Conservation (phyloP, 2,329 filamentous ascomycete species). For the Bipolaris zeicola region DNA sequence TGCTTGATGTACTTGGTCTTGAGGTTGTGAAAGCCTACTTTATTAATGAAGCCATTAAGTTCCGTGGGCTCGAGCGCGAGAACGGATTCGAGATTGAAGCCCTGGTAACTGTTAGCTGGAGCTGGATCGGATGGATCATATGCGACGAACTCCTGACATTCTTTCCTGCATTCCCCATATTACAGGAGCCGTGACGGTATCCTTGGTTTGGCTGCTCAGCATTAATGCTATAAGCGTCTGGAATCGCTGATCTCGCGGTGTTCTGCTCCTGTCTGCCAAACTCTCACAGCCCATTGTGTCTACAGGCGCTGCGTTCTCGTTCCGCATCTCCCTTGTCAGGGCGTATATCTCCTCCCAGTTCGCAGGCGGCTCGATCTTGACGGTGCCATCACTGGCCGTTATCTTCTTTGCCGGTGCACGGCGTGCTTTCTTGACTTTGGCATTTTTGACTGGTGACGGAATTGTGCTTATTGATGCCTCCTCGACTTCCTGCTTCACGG, state of each 20-base stretch:
- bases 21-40: constrained; percentile 93
- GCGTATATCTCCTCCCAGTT: constrained; percentile 86
- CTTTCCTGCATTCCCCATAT: constrained; percentile 80
- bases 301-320: constrained; percentile 75
- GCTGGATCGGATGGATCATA: background rate
- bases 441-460: constrained; percentile 33
- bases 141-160: constrained; percentile 58
- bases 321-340: constrained; percentile 78
- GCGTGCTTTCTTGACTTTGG: constrained; percentile 44
- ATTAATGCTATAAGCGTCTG: constrained; percentile 88
- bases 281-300: constrained; percentile 97
- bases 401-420: constrained; percentile 46
- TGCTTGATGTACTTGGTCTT: constrained; percentile 86
- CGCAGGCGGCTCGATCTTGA: constrained; percentile 66
- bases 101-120: constrained; percentile 22
- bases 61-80: constrained; percentile 69
- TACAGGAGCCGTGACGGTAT: constrained; percentile 83
- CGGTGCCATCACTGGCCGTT: constrained; percentile 32
- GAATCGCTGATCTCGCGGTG: constrained; percentile 69
- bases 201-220: constrained; percentile 91
- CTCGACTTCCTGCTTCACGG: constrained; percentile 43
- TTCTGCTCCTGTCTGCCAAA: constrained; percentile 62
- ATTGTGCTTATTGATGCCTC: constrained; percentile 23
- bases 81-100: constrained; percentile 77
- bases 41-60: constrained; percentile 76